Evolutionary conservation across 2,329 filamentous ascomycete species (phyloP).

Genomic region (Trichoderma gracile): DNA sequence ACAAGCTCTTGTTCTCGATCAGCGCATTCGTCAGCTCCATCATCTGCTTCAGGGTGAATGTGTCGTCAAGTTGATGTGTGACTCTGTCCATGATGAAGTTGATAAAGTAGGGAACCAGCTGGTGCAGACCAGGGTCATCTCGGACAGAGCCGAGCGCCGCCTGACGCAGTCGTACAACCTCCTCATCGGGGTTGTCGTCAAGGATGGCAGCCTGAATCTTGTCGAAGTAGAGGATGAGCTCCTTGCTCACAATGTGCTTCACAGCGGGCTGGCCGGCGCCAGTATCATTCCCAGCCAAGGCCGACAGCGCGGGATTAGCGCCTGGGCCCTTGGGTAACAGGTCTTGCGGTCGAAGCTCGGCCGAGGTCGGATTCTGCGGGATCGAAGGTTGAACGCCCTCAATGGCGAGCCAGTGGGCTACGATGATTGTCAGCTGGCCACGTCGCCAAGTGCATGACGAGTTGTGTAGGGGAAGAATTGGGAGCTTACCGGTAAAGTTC

Average conservation of each 20-base stretch:
- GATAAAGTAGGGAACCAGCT: conserved; percentile 93
- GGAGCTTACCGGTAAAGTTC: conserved; percentile 76
- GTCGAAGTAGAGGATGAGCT: conserved; percentile 95
- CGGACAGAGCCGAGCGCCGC: conserved; percentile 83
- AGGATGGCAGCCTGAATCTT: conserved; percentile 88
- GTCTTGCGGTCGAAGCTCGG: conserved; percentile 80
- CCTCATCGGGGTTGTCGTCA: conserved; percentile 82
- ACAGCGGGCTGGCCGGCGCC: conserved; percentile 84
- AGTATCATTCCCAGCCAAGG: conserved; percentile 82
- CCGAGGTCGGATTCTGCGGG: conserved; percentile 88
- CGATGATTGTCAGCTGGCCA: conserved; percentile 23
- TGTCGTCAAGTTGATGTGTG: conserved; percentile 86
- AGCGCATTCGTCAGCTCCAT: conserved; percentile 86
- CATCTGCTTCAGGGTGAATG: conserved; percentile 86
- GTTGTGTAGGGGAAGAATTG: background rate
- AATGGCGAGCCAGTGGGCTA: conserved; percentile 95
- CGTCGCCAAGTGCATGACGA: too few relatives aligned
- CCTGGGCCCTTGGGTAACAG: conserved; percentile 87
- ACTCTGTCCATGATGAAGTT: conserved; percentile 96
- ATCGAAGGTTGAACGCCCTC: conserved; percentile 97
- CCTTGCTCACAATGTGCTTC: conserved; percentile 94
- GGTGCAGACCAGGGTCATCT: conserved; percentile 89
- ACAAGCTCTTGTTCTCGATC: conserved; percentile 79
- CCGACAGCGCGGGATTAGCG: conserved; percentile 77
- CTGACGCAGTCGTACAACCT: conserved; percentile 68